Base-by-base conservation (phyloP, 2,329 filamentous ascomycete genomes). In the Xylaria polymorpha region DNA sequence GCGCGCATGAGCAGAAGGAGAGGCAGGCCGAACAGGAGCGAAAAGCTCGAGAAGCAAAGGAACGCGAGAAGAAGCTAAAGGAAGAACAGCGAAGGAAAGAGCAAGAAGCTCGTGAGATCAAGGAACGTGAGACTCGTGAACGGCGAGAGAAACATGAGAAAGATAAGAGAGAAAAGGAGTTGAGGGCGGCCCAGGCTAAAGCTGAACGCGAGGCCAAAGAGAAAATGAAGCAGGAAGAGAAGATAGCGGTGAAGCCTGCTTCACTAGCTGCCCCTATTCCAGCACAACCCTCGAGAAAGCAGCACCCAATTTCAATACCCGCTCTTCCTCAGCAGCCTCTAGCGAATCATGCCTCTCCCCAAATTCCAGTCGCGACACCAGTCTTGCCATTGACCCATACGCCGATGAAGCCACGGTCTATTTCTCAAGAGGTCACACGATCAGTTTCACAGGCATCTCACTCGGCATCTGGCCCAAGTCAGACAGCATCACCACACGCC, bases 1-100 rank as follows among this genome's bases (percentile, higher is more conserved):
- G 92, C 58, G 84, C 92, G 64, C 91, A 94, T 76, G 94, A 98
- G 77, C 94, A 97, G 79, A 90, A 93, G 72, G 94, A 97, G 75
- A 90, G 91, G 73, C 93, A 97, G 76, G 92, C 91, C 35, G 94
- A 98, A 79, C 86, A 88, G 68, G 95, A 98, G 79, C 91, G 93
- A 67, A 97, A 94, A 80, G 88, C 89, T 59, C 92, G 90, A 55
- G 93, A 96, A 79, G 88, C 90, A 53, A 93, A 92, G 77, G 92
- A 94, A 71, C 88, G 88, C 48, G 93, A 96, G 82, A 96, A 94
- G 83, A 95, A 91, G 81, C 88, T 90, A 71, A 94, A 92, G 80
- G 94, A 94, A 76, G 94, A 95, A 77, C 90, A 93, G 74, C 90
- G 92, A 32, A 89, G 92, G 74, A 92, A 87, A 75, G 94, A 97